Evolutionary conservation across 78 protist genomes (phyloP), one percentile per base, ranked within the genome.

Genomic region (Dictyostelium firmibasis): DNA sequence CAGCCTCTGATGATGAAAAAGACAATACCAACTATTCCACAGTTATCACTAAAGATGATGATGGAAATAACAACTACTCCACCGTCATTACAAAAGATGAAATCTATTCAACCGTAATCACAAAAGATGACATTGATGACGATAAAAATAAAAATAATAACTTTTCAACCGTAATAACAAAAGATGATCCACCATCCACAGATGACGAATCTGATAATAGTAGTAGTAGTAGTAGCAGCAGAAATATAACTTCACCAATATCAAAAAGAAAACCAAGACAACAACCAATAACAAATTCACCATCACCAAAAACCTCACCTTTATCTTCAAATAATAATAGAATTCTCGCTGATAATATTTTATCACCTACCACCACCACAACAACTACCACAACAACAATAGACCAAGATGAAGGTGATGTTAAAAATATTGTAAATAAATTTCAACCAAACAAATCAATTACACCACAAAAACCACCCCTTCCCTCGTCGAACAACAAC

Each of bases 11-110:
- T 23, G 86, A 82, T 82, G 85, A 79, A 47, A 60, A 33, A 29
- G 41, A 36, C 14, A 62, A 74, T 70, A 25, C 41, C 1, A 29
- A 76, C 8, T 86, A 76, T 36, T 86, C 92, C 29, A 86, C 92
- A 0, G 92, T 86, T 5, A 77, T 86, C 7, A 76, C 57, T 20
- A 85, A 87, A 50, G 93, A 87, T 57, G 79, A 72, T 18, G 43
- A 18, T 23, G 70, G 23, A 4, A 8, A 11, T 3, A 84, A 78
- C 13, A 23, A 23, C 11, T 87, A 78, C 43, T 87, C 93, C 5
- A 87, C 93, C 2, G 93, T 87, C 2, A 53, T 87, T 0, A 87
- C 93, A 25, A 87, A 87, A 31, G 93, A 87, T 38, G 93, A 87
- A 33, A 8, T 23, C 0, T 89, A 81, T 60, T 89, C 94, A 31